phyloP scores from a whole-genome alignment of 1,139 yeast species.

The Nakaseomyces delphensis region DNA sequence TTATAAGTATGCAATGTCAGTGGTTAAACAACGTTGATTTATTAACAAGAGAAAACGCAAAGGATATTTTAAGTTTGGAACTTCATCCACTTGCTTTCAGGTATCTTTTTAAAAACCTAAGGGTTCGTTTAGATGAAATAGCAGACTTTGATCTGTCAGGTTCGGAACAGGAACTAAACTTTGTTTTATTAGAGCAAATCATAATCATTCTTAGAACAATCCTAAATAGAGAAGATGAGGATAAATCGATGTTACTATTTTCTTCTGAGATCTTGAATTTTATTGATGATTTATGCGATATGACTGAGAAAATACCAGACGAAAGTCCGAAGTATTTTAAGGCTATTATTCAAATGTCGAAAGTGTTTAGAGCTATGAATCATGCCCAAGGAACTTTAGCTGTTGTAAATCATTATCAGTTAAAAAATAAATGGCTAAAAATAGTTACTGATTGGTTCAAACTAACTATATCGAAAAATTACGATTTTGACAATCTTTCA shows the following conservation, averaged over 20 bases:
- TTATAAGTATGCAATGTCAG: slow-evolving; percentile 37
- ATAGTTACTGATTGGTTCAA: slow-evolving; percentile 63
- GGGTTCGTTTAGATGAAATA: slow-evolving; percentile 18
- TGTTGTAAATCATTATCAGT: slow-evolving; percentile 47
- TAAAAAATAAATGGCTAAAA: slow-evolving; percentile 55
- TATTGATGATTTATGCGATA: slow-evolving; percentile 33
- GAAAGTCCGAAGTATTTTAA: slow-evolving; percentile 38
- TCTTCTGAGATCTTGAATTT: slow-evolving; percentile 36
- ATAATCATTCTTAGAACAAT: slow-evolving; percentile 37
- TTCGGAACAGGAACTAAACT: slow-evolving; percentile 20
- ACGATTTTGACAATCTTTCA: slow-evolving; percentile 30
- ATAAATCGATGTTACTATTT: slow-evolving; percentile 30
- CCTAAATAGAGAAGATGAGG: slow-evolving; percentile 35
- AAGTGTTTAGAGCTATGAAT: slow-evolving; percentile 45
- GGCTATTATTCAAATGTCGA: slow-evolving; percentile 52
- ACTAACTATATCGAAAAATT: slow-evolving; percentile 35
- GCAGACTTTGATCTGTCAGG: slow-evolving; percentile 24
- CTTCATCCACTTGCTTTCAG: slow-evolving; percentile 38
- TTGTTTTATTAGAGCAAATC: slow-evolving; percentile 36
- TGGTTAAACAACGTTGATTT: slow-evolving; percentile 45
- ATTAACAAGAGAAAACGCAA: slow-evolving; percentile 43
- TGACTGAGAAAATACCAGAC: slow-evolving; percentile 32
- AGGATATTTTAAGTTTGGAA: slow-evolving; percentile 40
- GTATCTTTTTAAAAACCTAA: slow-evolving; percentile 31
- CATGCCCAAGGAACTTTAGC: slow-evolving; percentile 37